A percentile compares a stretch with the other conserved stretches of the same genome.
These are phyloP conservation scores for Pyronema domesticum DNA, from an alignment of 495 filamentous ascomycete species.

Conservation along the genomic window DNA sequence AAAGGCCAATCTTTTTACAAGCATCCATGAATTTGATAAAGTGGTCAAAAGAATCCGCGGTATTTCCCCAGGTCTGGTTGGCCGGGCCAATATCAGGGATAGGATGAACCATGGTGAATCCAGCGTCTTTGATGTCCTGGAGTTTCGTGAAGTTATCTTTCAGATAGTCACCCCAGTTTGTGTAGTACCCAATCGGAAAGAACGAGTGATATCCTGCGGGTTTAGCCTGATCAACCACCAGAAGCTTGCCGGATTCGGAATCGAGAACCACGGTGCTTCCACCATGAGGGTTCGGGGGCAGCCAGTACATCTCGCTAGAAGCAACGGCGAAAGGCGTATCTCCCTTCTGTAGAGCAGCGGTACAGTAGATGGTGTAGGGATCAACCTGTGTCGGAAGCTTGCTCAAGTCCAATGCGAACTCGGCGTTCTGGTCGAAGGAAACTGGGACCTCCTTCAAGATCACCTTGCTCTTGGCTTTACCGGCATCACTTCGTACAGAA, in stretches of 20 bases:
- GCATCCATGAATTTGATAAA: slow-evolving; percentile 27
- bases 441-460: too few relatives aligned
- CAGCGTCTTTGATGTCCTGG: background rate
- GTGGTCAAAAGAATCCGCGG: background rate
- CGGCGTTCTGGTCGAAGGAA: too few relatives aligned
- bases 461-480: background rate
- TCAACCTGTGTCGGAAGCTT: background rate
- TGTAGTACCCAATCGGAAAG: slow-evolving; percentile 6
- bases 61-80: background rate
- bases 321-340: background rate
- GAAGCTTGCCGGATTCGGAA: background rate
- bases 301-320: background rate
- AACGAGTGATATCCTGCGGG: background rate
- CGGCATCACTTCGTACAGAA: background rate
- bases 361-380: background rate
- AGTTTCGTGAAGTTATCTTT: background rate
- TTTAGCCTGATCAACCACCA: background rate
- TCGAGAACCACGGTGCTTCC: background rate
- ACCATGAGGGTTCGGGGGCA: slow-evolving; percentile 1
- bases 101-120: slow-evolving; percentile 29
- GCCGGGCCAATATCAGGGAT: slow-evolving; percentile 22
- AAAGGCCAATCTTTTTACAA: slow-evolving; percentile 29
- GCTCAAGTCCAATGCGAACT: background rate
- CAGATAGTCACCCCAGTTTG: slow-evolving; percentile 2
- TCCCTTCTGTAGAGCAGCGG: background rate